Percentiles rank a stretch among this genome's conserved stretches.
phyloP scores from a whole-genome alignment of 2,329 filamentous ascomycete genomes.

The Fusarium equiseti region DNA sequence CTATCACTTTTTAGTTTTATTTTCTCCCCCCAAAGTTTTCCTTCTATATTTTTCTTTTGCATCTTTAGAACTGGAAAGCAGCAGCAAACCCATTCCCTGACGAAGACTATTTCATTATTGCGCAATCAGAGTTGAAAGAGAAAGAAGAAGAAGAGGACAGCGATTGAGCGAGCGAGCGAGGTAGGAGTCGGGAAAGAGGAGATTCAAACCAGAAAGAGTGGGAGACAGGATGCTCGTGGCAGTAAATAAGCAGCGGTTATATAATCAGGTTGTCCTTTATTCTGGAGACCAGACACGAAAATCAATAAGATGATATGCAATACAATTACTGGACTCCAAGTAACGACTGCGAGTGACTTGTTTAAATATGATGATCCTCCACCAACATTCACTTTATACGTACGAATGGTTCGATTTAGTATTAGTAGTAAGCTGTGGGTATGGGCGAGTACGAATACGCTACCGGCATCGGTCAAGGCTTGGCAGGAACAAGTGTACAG shows the following conservation, averaged over 20 bases:
- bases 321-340: background rate
- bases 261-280: constrained; percentile 47
- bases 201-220: constrained; percentile 2
- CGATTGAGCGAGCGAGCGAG: background rate
- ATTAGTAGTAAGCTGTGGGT: background rate
- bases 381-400: background rate
- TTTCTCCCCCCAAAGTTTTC: constrained; percentile 39
- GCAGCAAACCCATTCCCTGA: constrained; percentile 47
- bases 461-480: constrained; percentile 26
- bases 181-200: constrained; percentile 7
- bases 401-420: constrained; percentile 4
- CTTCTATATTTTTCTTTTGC: constrained; percentile 41
- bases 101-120: constrained; percentile 45
- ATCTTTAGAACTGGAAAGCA: constrained; percentile 50
- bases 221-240: constrained; percentile 9
- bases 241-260: constrained; percentile 44
- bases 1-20: constrained; percentile 42
- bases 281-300: constrained; percentile 46
- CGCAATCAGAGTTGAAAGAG: constrained; percentile 6
- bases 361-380: background rate
- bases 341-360: background rate
- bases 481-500: constrained; percentile 30
- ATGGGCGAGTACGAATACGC: constrained; percentile 45
- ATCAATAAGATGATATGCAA: constrained; percentile 43
- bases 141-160: background rate